These are phyloP conservation scores for Urochloa ruziziensis DNA, from an alignment of 176 grass and related monocot species.

Conservation along the genomic window DNA sequence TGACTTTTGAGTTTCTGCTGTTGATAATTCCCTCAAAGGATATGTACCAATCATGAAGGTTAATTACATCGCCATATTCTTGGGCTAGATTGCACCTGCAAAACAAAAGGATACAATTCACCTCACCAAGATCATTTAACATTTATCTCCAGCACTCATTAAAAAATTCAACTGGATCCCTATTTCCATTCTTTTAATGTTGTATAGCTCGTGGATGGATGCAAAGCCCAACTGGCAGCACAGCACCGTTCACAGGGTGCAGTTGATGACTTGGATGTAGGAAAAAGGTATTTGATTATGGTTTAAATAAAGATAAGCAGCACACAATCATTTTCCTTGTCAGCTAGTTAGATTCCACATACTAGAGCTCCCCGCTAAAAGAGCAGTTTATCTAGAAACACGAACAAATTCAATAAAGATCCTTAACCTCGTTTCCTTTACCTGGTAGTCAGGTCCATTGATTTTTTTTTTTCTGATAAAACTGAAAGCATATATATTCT, in stretches of 20 bases:
- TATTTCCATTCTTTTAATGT: conserved; percentile 9
- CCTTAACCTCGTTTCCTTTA: background rate
- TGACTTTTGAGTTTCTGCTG: conserved; percentile 32
- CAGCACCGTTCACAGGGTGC: background rate
- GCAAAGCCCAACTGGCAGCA: background rate
- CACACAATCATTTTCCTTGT: background rate
- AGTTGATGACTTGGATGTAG: background rate
- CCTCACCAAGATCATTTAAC: background rate
- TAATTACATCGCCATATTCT: conserved; percentile 90
- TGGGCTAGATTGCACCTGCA: conserved; percentile 84
- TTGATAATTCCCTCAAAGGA: conserved; percentile 66
- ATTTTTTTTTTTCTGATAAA: background rate
- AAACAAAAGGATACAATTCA: conserved; percentile 2
- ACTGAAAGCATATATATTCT: background rate
- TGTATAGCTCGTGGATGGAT: background rate
- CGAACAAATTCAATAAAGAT: background rate
- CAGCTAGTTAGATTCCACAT: background rate
- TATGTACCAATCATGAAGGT: conserved; percentile 89
- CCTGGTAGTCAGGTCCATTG: background rate
- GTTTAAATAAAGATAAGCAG: conserved; percentile 3
- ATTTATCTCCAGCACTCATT: background rate
- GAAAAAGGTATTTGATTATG: background rate
- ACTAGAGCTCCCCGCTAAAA: background rate
- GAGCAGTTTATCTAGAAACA: background rate
- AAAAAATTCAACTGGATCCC: conserved; percentile 14